phyloP scores from a whole-genome alignment of 257 asterid genomes.

The Nicotiana tomentosiformis region DNA sequence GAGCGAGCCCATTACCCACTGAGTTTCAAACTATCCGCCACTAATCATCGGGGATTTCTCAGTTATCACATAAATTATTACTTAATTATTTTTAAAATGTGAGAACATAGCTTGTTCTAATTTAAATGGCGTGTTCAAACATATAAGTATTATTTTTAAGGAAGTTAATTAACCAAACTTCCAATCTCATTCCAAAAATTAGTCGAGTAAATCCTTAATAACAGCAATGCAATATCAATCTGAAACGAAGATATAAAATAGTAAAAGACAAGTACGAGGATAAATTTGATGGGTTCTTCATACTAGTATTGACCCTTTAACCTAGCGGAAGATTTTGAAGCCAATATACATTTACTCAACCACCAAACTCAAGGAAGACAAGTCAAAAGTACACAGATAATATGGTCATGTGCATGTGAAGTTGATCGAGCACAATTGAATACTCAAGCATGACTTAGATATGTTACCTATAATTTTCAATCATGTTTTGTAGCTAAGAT shows the following conservation, averaged over 20 bases:
- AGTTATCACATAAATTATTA: background rate
- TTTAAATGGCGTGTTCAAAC: background rate
- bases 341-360: background rate
- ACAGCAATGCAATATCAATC: background rate
- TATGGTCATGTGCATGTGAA: background rate
- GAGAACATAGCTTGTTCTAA: background rate
- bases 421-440: background rate
- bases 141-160: background rate
- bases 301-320: background rate
- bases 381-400: background rate
- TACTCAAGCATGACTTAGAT: background rate
- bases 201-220: background rate
- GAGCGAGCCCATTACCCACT: background rate
- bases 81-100: background rate
- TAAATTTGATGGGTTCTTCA: background rate
- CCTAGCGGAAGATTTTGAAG: background rate
- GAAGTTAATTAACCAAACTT: background rate
- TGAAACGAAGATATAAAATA: background rate
- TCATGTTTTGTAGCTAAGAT: slow-evolving; percentile 1
- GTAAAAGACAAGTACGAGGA: background rate
- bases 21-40: background rate
- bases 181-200: background rate
- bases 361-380: background rate
- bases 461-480: background rate
- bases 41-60: background rate